phyloP scores from a whole-genome alignment of 2,329 filamentous ascomycete species.

The Mycosphaerella arachidis region DNA sequence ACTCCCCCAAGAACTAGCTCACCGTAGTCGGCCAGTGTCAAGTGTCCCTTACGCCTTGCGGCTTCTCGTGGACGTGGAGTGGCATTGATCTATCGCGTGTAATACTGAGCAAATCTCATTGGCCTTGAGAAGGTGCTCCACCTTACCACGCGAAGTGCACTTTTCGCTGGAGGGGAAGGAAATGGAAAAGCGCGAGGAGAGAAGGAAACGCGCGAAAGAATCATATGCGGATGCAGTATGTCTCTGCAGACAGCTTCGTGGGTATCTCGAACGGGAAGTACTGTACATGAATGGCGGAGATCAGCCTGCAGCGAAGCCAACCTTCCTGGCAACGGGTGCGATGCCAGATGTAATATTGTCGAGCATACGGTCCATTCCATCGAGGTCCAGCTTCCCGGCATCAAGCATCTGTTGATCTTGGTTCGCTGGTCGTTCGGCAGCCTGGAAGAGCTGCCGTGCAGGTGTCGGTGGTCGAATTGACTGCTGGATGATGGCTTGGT shows the following conservation, averaged over 20 bases:
- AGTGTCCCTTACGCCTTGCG: constrained; percentile 10
- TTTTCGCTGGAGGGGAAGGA: background rate
- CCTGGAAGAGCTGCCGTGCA: constrained; percentile 32
- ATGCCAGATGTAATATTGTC: constrained; percentile 31
- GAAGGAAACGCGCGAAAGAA: background rate
- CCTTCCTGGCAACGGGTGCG: constrained; percentile 31
- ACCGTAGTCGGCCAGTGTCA: constrained; percentile 9
- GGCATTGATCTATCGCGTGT: constrained; percentile 46
- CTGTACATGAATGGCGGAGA: background rate
- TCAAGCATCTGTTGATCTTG: constrained; percentile 43
- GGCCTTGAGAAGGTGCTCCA: constrained; percentile 50
- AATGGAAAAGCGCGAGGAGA: constrained; percentile 5
- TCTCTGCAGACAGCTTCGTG: background rate
- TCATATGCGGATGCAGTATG: background rate
- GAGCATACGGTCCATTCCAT: constrained; percentile 46
- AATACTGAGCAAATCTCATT: constrained; percentile 54
- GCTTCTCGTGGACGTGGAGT: constrained; percentile 11
- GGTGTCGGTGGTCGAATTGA: constrained; percentile 30
- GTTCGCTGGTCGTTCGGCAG: constrained; percentile 21
- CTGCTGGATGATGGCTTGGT: constrained; percentile 42
- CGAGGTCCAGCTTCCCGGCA: constrained; percentile 44
- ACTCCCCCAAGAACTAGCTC: constrained; percentile 7
- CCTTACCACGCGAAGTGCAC: constrained; percentile 43
- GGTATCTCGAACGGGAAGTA: constrained; percentile 9
- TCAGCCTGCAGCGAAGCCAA: constrained; percentile 32